These are phyloP conservation scores for Penicillium sp. DNA, from an alignment of 2,329 filamentous ascomycete species.

Conservation along the genomic window DNA sequence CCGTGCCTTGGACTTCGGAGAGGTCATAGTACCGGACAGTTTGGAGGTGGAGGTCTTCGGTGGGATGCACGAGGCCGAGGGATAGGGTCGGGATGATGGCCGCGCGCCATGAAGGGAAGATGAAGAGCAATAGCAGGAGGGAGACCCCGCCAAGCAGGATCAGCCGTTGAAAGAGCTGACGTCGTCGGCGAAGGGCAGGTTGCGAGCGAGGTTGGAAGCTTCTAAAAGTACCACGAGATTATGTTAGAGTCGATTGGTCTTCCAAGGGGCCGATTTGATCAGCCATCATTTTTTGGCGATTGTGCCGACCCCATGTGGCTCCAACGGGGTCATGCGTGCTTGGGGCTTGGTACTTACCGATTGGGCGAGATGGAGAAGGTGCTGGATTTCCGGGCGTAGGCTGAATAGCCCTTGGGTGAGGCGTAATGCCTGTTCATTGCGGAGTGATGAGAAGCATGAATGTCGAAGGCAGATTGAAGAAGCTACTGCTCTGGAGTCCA, in stretches of 20 bases:
- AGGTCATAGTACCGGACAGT: slow-evolving; percentile 98
- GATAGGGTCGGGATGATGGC: slow-evolving; percentile 63
- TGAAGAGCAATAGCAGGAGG: slow-evolving; percentile 64
- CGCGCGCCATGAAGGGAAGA: slow-evolving; percentile 74
- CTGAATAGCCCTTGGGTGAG: slow-evolving; percentile 73
- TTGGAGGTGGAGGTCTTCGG: slow-evolving; percentile 77
- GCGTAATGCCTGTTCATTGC: slow-evolving; percentile 86
- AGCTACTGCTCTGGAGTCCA: neutral
- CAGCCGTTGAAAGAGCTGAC: slow-evolving; percentile 70
- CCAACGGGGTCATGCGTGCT: neutral
- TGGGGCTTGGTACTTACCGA: slow-evolving; percentile 61
- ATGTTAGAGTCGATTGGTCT: neutral
- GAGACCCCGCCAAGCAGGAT: slow-evolving; percentile 58
- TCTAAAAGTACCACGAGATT: neutral
- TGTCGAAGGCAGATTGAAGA: slow-evolving; percentile 8
- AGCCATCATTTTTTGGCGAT: neutral
- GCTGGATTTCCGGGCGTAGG: slow-evolving; percentile 68
- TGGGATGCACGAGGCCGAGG: slow-evolving; percentile 68
- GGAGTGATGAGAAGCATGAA: slow-evolving; percentile 42
- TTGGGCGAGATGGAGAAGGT: slow-evolving; percentile 88
- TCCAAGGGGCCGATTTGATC: neutral
- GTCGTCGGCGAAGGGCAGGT: slow-evolving; percentile 70
- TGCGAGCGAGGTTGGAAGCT: slow-evolving; percentile 86
- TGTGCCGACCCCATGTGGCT: neutral
- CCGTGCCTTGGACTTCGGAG: slow-evolving; percentile 85